Evolutionary conservation across 805 yeast species (phyloP).

Genomic region (Saccharomycopsis olivae): DNA sequence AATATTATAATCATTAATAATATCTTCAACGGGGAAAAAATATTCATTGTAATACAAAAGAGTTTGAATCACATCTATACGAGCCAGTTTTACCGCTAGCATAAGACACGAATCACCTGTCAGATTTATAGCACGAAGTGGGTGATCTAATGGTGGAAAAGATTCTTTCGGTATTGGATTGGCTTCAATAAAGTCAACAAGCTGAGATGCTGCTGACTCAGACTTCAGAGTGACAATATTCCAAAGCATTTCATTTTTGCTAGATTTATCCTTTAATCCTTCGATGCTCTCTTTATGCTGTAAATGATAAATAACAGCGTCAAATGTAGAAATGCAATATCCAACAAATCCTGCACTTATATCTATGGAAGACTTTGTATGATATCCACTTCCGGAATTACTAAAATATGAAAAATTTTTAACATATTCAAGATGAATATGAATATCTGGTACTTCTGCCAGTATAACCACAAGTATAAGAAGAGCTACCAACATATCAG

Average conservation of each 20-base stretch:
- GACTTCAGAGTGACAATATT: slow-evolving; percentile 19
- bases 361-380: slow-evolving; percentile 21
- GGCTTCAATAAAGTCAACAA: slow-evolving; percentile 1
- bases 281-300: slow-evolving; percentile 28
- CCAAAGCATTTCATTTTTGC: slow-evolving; percentile 45
- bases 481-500: slow-evolving; percentile 70
- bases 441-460: slow-evolving; percentile 46
- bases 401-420: slow-evolving; percentile 42
- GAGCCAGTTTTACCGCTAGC: slow-evolving; percentile 44
- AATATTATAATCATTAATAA: slow-evolving; percentile 51
- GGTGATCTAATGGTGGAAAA: slow-evolving; percentile 22
- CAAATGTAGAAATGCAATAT: slow-evolving; percentile 74
- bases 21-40: slow-evolving; percentile 53
- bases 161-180: slow-evolving; percentile 3
- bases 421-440: slow-evolving; percentile 56
- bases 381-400: neutral
- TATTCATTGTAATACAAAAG: slow-evolving; percentile 35
- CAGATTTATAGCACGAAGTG: slow-evolving; percentile 31
- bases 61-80: slow-evolving; percentile 33
- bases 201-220: neutral
- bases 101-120: slow-evolving; percentile 66
- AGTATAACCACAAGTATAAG: slow-evolving; percentile 61
- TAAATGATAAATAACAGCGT: slow-evolving; percentile 69
- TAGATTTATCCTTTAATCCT: slow-evolving; percentile 32
- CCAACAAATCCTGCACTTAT: slow-evolving; percentile 46